A percentile compares a stretch with the other conserved stretches of the same genome.
Conservation (phyloP, 805 yeast genomes). For the Hanseniaspora mollemarum region DNA sequence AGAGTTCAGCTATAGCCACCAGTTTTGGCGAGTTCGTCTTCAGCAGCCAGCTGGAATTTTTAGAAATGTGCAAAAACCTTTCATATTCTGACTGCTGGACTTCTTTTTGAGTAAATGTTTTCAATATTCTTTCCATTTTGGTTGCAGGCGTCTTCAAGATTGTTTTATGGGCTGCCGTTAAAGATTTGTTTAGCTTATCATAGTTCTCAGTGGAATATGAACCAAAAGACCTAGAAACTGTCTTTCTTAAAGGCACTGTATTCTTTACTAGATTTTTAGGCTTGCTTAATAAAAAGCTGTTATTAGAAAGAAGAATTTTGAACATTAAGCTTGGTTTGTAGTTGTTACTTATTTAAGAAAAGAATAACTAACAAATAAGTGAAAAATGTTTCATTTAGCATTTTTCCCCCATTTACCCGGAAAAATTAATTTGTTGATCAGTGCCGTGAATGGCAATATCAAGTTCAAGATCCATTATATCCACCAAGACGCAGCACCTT, state of each 20-base stretch:
- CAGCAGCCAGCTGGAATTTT: slow-evolving; percentile 26
- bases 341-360: not conserved
- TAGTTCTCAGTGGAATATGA: slow-evolving; percentile 6
- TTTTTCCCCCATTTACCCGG: no score
- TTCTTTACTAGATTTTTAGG: not conserved
- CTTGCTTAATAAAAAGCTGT: not conserved
- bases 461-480: no score
- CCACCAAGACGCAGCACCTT: no score
- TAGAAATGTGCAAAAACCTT: slow-evolving; percentile 25
- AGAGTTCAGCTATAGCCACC: slow-evolving; percentile 85
- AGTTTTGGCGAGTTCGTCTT: slow-evolving; percentile 51
- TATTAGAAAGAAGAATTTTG: not conserved
- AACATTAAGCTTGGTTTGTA: not conserved
- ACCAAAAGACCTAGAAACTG: not conserved
- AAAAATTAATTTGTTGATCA: no score
- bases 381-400: no score
- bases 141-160: slow-evolving; percentile 13
- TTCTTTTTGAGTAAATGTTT: slow-evolving; percentile 25
- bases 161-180: not conserved
- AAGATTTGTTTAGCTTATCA: slow-evolving; percentile 1
- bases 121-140: slow-evolving; percentile 4
- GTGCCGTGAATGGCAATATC: no score
- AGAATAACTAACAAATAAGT: no score
- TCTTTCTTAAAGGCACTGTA: not conserved
- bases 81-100: slow-evolving; percentile 37